Evolutionary conservation across 306 rosid genomes (phyloP).

Genomic region (Oemleria cerasiformis): DNA sequence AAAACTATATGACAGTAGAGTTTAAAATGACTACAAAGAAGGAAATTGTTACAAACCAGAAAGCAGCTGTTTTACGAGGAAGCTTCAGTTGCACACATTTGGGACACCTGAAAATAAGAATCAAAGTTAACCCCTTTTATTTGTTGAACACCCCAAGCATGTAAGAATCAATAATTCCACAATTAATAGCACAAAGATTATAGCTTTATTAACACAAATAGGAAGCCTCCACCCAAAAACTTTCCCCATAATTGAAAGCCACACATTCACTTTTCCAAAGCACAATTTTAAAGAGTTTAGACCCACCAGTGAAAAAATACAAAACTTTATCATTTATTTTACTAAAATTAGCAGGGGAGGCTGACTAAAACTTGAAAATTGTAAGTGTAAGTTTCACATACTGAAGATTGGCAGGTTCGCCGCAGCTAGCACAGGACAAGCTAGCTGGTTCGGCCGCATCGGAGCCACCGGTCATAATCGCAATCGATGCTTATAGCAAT

Average conservation of each 20-base stretch:
- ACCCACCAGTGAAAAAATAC: neutral
- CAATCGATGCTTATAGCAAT: neutral
- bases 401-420: slow-evolving; percentile 84
- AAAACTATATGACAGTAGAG: neutral
- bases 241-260: neutral
- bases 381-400: slow-evolving; percentile 25
- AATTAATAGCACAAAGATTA: neutral
- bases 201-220: neutral
- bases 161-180: neutral
- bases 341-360: neutral
- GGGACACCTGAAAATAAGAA: slow-evolving; percentile 62
- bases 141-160: neutral
- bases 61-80: slow-evolving; percentile 81
- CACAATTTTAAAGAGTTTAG: neutral
- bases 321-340: neutral
- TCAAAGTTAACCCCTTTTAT: too few relatives aligned
- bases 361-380: neutral
- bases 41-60: slow-evolving; percentile 65
- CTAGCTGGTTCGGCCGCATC: slow-evolving; percentile 38
- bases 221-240: neutral
- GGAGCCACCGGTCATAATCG: slow-evolving; percentile 56
- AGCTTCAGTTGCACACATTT: slow-evolving; percentile 90
- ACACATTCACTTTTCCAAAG: neutral
- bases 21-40: neutral
- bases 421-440: slow-evolving; percentile 66